Conservation (phyloP, 345 rosid genomes). For the Salix brachista region DNA sequence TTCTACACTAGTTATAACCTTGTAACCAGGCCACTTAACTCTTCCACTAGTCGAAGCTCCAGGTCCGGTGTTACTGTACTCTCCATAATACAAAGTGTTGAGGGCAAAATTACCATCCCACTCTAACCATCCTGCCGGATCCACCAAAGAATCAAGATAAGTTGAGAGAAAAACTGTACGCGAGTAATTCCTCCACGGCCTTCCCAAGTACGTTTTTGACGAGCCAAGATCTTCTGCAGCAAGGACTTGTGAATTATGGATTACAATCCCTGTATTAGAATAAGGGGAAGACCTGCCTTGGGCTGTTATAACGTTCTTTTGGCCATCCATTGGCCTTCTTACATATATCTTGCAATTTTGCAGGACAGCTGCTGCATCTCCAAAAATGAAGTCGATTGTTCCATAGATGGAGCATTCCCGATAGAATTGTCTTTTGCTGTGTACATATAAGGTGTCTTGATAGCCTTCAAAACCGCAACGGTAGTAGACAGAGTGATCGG, state of each 20-base stretch:
- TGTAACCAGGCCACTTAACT: constrained; percentile 70
- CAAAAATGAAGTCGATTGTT: constrained; percentile 84
- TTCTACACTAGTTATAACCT: constrained; percentile 42
- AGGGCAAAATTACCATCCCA: constrained; percentile 72
- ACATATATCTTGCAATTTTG: constrained; percentile 79
- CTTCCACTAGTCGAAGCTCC: constrained; percentile 53
- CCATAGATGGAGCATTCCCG: constrained; percentile 75
- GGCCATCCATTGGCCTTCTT: constrained; percentile 55
- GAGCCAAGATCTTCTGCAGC: constrained; percentile 67
- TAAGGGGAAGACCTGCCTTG: constrained; percentile 77
- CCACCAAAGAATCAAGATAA: constrained; percentile 57
- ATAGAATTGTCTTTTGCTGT: constrained; percentile 80
- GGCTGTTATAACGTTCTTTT: constrained; percentile 63
- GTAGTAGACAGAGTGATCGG: constrained; percentile 80
- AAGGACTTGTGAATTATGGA: constrained; percentile 67
- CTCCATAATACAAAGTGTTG: constrained; percentile 65
- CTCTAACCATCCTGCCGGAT: constrained; percentile 70
- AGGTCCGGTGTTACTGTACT: constrained; percentile 69
- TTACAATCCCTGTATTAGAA: constrained; percentile 77
- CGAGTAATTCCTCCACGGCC: constrained; percentile 78
- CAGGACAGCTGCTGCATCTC: constrained; percentile 72
- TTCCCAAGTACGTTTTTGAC: constrained; percentile 40
- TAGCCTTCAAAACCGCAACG: constrained; percentile 70
- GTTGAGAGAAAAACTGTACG: constrained; percentile 56
- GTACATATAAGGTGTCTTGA: constrained; percentile 82